Percentiles rank a stretch among this genome's conserved stretches.
Conservation (phyloP, 1,284 basidiomycete genomes). For the Pascua sp. region DNA sequence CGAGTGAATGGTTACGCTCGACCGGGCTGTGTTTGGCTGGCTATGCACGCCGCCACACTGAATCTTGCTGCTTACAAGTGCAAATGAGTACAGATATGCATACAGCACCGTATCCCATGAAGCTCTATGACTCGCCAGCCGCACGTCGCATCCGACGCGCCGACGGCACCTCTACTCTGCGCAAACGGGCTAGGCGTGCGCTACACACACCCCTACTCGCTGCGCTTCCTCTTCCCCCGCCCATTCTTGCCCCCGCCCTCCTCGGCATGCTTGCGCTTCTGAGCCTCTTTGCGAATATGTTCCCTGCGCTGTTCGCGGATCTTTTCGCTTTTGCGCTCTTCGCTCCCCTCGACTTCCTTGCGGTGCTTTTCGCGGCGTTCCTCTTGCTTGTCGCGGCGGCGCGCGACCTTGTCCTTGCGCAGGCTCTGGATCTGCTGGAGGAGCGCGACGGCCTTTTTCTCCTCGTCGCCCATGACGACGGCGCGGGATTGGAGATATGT, state of each 20-base stretch:
- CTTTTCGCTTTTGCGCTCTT: slow-evolving; percentile 72
- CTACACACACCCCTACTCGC: too few species aligned
- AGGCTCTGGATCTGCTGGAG: slow-evolving; percentile 93
- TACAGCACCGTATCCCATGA: too few species aligned
- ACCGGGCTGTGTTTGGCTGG: too few species aligned
- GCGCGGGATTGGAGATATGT: slow-evolving; percentile 91
- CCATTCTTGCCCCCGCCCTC: slow-evolving; percentile 29
- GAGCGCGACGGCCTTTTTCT: slow-evolving; percentile 86
- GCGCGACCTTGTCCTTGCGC: slow-evolving; percentile 76
- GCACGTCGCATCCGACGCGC: too few species aligned
- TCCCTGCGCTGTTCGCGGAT: slow-evolving; percentile 69
- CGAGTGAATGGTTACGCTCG: too few species aligned
- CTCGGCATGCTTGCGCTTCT: slow-evolving; percentile 40
- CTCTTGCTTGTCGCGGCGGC: slow-evolving; percentile 77
- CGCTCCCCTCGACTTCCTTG: slow-evolving; percentile 64
- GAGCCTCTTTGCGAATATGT: slow-evolving; percentile 52
- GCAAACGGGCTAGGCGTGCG: too few species aligned
- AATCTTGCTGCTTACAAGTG: too few species aligned
- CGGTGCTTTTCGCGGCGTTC: slow-evolving; percentile 46
- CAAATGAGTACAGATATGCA: too few species aligned
- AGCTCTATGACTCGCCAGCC: too few species aligned
- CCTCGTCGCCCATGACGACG: slow-evolving; percentile 90
- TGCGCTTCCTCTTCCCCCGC: slow-evolving; percentile 12
- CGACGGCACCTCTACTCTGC: too few species aligned
- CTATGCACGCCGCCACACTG: too few species aligned